Evolutionary conservation across 1,139 yeast species (phyloP), one percentile per base, ranked within the genome.

Genomic region (Suhomyces bolitotheri): DNA sequence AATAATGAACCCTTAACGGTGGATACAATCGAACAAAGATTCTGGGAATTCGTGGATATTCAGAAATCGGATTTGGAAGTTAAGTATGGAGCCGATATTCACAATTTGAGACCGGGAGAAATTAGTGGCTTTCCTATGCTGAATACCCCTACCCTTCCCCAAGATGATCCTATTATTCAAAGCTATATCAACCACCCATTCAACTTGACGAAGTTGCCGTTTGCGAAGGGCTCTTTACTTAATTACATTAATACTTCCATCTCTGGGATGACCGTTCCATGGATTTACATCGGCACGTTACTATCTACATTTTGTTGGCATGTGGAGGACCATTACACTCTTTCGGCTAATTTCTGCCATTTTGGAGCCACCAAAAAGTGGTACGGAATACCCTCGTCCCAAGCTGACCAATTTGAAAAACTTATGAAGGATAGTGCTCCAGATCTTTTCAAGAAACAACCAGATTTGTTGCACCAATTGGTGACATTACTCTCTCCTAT

Each of bases 231-330:
- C 1, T 82, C 89, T 1, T 58, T 83, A 15, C 62, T 84, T 34
- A 79, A 78, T 41, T 74, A 73, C 48, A 71, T 82, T 40, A 73
- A 75, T 44, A 73, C 78, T 21, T 71, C 78, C 28, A 82, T 84
- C 2, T 79, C 89, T 0, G 94, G 94, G 2, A 83, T 84, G 90
- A 83, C 92, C 0, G 71, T 82, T 6, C 94, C 94, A 1, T 84
- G 94, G 94, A 68, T 83, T 7, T 84, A 84, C 48, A 71, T 83
- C 17, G 94, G 94, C 0, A 81, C 87, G 2, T 64, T 82, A 24
- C 72, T 82, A 44, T 79, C 86, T 3, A 84, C 94, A 0, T 84
- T 84, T 51, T 84, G 94, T 55, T 84, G 94, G 94, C 94, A 84
- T 54, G 82, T 83, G 33, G 94, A 84, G 50, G 94, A 84, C 55